Percentiles rank a stretch among this genome's conserved stretches.
Conservation (phyloP, 2,329 filamentous ascomycete genomes). For the Colletotrichum salicis region DNA sequence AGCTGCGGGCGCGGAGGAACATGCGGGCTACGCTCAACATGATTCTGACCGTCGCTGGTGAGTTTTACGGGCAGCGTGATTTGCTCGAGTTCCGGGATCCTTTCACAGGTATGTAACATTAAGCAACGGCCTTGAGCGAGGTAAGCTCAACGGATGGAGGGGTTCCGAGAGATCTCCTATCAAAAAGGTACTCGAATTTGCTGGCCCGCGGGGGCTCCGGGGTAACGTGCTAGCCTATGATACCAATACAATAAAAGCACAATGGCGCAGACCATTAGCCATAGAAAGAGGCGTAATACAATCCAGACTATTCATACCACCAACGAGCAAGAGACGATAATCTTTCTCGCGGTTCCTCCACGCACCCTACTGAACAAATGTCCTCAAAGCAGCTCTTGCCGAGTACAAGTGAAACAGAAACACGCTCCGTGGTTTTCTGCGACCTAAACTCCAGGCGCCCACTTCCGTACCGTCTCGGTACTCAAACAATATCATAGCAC, state of each 20-base stretch:
- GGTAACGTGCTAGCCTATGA: slow-evolving; percentile 22
- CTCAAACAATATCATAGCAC: slow-evolving; percentile 6
- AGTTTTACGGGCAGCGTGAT: slow-evolving; percentile 90
- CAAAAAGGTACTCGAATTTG: slow-evolving; percentile 16
- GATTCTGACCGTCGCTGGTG: slow-evolving; percentile 88
- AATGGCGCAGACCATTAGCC: neutral
- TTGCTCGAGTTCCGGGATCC: slow-evolving; percentile 79
- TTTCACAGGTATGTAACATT: slow-evolving; percentile 57
- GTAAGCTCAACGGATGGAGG: neutral
- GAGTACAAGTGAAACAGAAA: slow-evolving; percentile 32
- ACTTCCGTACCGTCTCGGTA: neutral
- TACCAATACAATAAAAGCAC: slow-evolving; percentile 17
- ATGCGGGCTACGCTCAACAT: slow-evolving; percentile 85
- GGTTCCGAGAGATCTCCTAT: no score
- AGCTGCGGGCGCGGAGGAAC: slow-evolving; percentile 56
- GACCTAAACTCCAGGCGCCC: slow-evolving; percentile 14
- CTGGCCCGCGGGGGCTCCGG: neutral
- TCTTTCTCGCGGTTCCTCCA: neutral
- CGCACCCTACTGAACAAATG: slow-evolving; percentile 11
- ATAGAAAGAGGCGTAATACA: slow-evolving; percentile 5
- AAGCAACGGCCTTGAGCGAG: no score
- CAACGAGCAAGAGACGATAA: neutral
- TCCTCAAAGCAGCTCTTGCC: slow-evolving; percentile 38
- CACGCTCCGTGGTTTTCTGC: neutral
- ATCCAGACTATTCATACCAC: neutral